Base-by-base conservation (phyloP, 116 monocot genomes). In the Papilionanthe hybrid region DNA sequence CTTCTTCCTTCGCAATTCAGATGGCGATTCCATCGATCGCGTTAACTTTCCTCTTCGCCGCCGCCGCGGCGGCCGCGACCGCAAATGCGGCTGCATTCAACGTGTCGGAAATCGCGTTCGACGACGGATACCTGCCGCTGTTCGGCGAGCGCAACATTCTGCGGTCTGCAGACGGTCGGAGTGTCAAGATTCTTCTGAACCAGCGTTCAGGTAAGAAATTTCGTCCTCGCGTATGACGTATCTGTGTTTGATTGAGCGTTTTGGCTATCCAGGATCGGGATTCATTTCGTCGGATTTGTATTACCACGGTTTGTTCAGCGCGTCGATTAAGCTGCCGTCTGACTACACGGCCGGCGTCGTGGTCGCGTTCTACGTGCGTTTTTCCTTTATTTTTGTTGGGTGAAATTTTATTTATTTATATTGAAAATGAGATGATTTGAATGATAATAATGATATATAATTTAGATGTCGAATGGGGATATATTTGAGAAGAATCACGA, bases 271-370 rank as follows among this genome's bases (percentile, higher is more conserved):
- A 93, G 96, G 96, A 5, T 93, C 96, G 25, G 96, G 96, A 17
- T 96, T 96, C 81, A 90, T 93, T 45, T 96, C 96, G 22, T 90
- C 88, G 55, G 89, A 91, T 60, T 65, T 85, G 27, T 93, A 96
- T 74, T 68, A 81, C 53, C 88, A 88, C 43, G 96, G 96, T 17
- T 87, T 93, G 82, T 96, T 96, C 83, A 96, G 96, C 75, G 93
- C 96, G 4, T 81, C 85, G 19, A 96, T 96, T 72, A 88, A 91
- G 83, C 83, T 96, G 10, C 96, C 96, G 42, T 78, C 85, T 19
- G 87, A 86, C 19, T 90, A 96, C 86, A 90, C 93, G 20, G 96
- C 96, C 82, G 96, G 96, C 72, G 86, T 96, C 77, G 93, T 93
- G 65, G 96, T 96, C 10, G 96, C 96, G 18, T 96, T 96, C 83